Evolutionary conservation across 495 filamentous ascomycete genomes (phyloP).

Genomic region (Neurospora tetrasperma): DNA sequence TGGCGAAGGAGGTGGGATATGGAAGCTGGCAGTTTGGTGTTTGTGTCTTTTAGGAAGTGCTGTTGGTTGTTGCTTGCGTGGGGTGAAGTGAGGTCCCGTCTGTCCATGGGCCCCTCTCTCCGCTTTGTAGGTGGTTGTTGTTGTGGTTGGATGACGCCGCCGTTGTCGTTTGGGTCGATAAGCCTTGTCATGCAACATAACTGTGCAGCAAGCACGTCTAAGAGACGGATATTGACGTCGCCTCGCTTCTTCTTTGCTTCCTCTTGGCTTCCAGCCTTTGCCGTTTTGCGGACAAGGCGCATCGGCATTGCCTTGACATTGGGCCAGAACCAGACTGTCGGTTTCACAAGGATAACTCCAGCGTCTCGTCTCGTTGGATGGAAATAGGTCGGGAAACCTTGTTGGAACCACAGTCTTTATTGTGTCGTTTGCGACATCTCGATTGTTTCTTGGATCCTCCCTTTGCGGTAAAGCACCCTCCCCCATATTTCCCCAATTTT

Average conservation of each 20-base stretch:
- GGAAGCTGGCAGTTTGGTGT: background rate
- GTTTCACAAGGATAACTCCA: constrained; percentile 9
- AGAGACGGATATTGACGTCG: background rate
- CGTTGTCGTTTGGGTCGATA: background rate
- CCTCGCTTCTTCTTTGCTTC: background rate
- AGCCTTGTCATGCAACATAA: background rate
- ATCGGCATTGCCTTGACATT: background rate
- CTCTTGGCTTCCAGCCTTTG: background rate
- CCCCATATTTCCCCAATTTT: background rate
- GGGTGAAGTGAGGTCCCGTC: background rate
- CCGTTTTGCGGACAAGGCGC: background rate
- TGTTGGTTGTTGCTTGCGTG: background rate
- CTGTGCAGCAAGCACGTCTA: background rate
- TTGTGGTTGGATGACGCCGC: background rate
- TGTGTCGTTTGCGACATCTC: background rate
- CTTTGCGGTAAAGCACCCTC: background rate
- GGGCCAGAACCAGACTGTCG: background rate
- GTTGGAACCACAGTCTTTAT: background rate
- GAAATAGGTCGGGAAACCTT: background rate
- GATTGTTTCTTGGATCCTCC: background rate
- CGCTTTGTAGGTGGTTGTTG: background rate
- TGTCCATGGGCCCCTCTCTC: background rate
- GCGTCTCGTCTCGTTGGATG: constrained; percentile 6
- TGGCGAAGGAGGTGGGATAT: background rate
- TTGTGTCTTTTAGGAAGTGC: background rate